Base-by-base conservation (phyloP, 2,329 filamentous ascomycete species). In the Scedosporium apiospermum region DNA sequence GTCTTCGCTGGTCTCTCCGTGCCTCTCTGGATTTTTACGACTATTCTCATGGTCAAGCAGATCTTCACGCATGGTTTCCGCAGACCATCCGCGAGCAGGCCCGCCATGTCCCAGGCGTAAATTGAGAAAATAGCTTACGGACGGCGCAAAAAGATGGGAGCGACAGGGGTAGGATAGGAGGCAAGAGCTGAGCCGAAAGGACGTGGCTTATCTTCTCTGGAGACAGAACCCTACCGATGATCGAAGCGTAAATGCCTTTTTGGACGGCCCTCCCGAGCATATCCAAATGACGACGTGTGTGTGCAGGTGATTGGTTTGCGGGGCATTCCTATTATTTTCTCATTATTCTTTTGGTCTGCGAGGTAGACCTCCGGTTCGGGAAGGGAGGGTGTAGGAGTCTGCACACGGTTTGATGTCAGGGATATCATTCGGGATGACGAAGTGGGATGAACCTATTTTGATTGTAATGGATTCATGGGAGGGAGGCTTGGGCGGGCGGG, bases 1-100 rank as follows among this genome's bases (percentile, higher is more conserved):
- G 80, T 79, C 51, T 77, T 86, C 59, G 78, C 81, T 18, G 79
- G 82, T 12, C 75, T 81, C 62, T 76, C 78, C 64, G 87, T 84
- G 69, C 68, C 77, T 21, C 71, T 79, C 10, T 88, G 85, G 85
- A 73, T 74, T 38, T 78, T 70, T 34, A 81, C 79, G 3, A 75
- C 78, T 10, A 73, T 75, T 34, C 66, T 85, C 41, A 72, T 77
- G 30, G 77, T 73, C 64, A 75, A 78, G 67, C 76, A 81, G 5
- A 68, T 82, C 51, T 78, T 84, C 69, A 62, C 57, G 9, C 26
- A 26, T 23, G 53, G 61, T 9, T 34, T 62, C 51, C 34, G 61
- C 21, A 26, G 60, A 34, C 57, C 27, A 2, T 38, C 57, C 26
- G 38, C 27, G 16, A 41, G 16, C 57, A 16, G 38, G 14, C 57